Evolutionary conservation across 192 early-diverging fungal genomes (phyloP).

Genomic region (Rhizophagus clarus): DNA sequence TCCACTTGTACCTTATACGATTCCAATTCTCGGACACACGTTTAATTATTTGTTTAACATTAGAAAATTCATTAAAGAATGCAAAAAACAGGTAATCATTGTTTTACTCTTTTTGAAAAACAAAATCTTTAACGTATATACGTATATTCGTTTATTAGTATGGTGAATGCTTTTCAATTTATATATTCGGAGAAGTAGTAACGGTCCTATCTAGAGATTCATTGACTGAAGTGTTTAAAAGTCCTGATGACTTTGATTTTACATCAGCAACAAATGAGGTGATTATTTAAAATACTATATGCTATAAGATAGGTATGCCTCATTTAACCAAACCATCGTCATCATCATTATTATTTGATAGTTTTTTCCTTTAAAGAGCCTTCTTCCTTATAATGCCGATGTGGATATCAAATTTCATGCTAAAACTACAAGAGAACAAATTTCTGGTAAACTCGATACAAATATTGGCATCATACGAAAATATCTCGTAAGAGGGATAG

Average conservation of each 20-base stretch:
- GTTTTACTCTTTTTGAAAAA: neutral
- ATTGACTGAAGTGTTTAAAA: neutral
- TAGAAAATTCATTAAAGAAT: neutral
- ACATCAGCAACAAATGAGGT: neutral
- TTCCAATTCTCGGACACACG: slow-evolving; percentile 22
- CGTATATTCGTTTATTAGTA: neutral
- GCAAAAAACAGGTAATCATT: neutral
- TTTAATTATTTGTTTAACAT: neutral
- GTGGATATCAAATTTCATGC: neutral
- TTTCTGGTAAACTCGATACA: neutral
- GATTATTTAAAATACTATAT: too few species aligned
- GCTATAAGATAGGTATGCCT: too few species aligned
- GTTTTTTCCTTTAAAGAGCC: neutral
- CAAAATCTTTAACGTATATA: neutral
- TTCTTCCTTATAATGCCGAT: neutral
- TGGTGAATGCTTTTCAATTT: slow-evolving; percentile 14
- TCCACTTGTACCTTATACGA: slow-evolving; percentile 1
- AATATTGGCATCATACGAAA: neutral
- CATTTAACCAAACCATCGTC: too few species aligned
- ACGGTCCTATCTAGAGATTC: neutral
- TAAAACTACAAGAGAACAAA: neutral
- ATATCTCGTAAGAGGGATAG: neutral
- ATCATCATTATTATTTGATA: too few species aligned
- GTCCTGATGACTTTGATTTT: neutral
- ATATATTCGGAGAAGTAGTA: neutral